Evolutionary conservation across 306 rosid species (phyloP).

Genomic region (Rosa chinensis): DNA sequence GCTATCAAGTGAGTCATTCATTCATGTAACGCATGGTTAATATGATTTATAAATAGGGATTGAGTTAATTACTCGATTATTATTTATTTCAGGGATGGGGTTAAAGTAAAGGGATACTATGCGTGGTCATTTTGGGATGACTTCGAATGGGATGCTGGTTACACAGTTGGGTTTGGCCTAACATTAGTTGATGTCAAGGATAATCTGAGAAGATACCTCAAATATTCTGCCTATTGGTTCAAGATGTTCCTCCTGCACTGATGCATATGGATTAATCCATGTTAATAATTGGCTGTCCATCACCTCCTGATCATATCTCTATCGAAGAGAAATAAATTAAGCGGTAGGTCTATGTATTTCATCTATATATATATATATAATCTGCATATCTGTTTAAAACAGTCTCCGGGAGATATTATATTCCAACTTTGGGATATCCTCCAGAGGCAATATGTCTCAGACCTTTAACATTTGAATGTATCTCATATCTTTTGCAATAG

Average conservation of each 20-base stretch:
- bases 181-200: slow-evolving; percentile 22
- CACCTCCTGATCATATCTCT: not conserved
- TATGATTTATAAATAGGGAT: not conserved
- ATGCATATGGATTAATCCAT: not conserved
- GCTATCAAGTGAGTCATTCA: slow-evolving; percentile 30
- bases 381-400: too few species aligned
- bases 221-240: slow-evolving; percentile 30
- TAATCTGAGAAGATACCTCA: slow-evolving; percentile 18
- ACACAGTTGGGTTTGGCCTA: slow-evolving; percentile 29
- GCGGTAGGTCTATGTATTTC: not conserved
- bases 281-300: not conserved
- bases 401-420: too few species aligned
- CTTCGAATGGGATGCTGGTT: slow-evolving; percentile 30
- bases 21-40: not conserved
- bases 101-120: slow-evolving; percentile 24
- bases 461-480: too few species aligned
- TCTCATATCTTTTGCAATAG: too few species aligned
- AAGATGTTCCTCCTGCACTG: slow-evolving; percentile 21
- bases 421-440: too few species aligned
- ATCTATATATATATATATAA: not conserved
- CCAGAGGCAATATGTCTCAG: too few species aligned
- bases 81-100: slow-evolving; percentile 19
- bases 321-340: too few species aligned
- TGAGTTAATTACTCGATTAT: not conserved
- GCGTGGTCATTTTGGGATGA: slow-evolving; percentile 27